Evolutionary conservation across 164 flowering plant species (phyloP).

Genomic region (Euptelea pleiosperma): DNA sequence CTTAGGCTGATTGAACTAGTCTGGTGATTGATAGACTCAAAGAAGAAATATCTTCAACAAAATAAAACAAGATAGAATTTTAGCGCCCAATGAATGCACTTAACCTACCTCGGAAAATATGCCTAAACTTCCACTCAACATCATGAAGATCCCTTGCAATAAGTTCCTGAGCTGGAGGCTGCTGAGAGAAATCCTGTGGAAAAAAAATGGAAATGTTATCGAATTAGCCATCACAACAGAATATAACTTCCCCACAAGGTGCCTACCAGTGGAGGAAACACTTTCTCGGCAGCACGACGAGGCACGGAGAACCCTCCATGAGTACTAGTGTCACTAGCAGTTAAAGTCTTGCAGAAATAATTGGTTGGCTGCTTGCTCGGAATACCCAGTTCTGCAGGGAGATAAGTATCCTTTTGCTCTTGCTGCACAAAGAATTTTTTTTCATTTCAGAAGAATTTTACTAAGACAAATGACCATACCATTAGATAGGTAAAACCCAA

Average conservation of each 20-base stretch:
- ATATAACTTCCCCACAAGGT: not conserved
- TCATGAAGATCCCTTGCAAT: slow-evolving; percentile 94
- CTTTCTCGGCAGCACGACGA: slow-evolving; percentile 94
- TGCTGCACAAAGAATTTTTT: slow-evolving; percentile 35
- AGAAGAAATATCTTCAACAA: not conserved
- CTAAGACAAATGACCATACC: not conserved
- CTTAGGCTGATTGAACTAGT: not conserved
- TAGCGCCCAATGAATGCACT: not conserved
- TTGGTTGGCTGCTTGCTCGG: slow-evolving; percentile 85
- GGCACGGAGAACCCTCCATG: slow-evolving; percentile 97
- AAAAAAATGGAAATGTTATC: slow-evolving; percentile 1
- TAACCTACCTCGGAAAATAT: slow-evolving; percentile 73
- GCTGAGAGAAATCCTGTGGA: slow-evolving; percentile 78
- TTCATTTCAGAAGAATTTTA: not conserved
- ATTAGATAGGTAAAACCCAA: not conserved
- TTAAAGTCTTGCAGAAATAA: slow-evolving; percentile 84
- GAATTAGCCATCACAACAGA: not conserved
- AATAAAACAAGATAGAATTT: not conserved
- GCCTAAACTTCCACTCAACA: slow-evolving; percentile 88
- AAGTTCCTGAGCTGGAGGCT: slow-evolving; percentile 86
- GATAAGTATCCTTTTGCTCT: slow-evolving; percentile 77
- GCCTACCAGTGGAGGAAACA: slow-evolving; percentile 80
- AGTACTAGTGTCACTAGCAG: slow-evolving; percentile 90
- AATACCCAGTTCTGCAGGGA: slow-evolving; percentile 67
- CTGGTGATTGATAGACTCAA: not conserved